These are phyloP conservation scores for Penicillium polonicum DNA, from an alignment of 2,329 filamentous ascomycete species.

Conservation along the genomic window DNA sequence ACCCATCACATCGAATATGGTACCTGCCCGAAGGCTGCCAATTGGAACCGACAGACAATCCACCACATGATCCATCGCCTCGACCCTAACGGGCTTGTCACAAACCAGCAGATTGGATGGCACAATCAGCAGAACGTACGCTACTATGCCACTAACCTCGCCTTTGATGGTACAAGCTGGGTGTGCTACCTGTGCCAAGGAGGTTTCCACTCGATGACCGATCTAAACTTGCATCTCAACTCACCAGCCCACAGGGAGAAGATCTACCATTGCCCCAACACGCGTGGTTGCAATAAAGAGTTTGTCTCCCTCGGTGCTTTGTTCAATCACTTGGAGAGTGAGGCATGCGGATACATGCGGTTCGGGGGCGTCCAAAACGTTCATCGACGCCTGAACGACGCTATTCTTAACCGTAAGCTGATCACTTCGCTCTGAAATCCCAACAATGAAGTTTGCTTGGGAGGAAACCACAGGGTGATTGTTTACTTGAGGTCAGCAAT, in stretches of 20 bases:
- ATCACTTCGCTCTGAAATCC: neutral
- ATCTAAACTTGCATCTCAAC: constrained; percentile 55
- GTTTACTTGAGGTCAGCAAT: no score
- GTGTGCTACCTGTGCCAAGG: constrained; percentile 57
- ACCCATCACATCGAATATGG: constrained; percentile 54
- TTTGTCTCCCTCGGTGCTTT: constrained; percentile 41
- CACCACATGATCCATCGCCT: constrained; percentile 46
- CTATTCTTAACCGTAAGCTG: neutral
- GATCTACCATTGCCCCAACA: constrained; percentile 47
- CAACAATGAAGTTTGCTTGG: neutral
- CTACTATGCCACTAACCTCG: constrained; percentile 40
- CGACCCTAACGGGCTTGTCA: constrained; percentile 52
- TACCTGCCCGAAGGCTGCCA: constrained; percentile 48
- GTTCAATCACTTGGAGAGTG: constrained; percentile 49
- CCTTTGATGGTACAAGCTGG: constrained; percentile 50
- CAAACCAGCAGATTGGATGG: constrained; percentile 54
- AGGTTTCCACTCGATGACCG: constrained; percentile 36
- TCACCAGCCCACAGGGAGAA: constrained; percentile 47
- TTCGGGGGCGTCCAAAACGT: constrained; percentile 42
- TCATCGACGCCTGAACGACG: neutral
- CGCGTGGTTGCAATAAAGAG: constrained; percentile 33
- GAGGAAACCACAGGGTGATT: neutral
- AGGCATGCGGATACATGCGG: constrained; percentile 40
- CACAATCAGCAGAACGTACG: constrained; percentile 28
- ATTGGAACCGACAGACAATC: constrained; percentile 51